Percentiles rank a stretch among this genome's conserved stretches.
Conservation (phyloP, 169 alveolate species). For the Eimeria tenella region DNA sequence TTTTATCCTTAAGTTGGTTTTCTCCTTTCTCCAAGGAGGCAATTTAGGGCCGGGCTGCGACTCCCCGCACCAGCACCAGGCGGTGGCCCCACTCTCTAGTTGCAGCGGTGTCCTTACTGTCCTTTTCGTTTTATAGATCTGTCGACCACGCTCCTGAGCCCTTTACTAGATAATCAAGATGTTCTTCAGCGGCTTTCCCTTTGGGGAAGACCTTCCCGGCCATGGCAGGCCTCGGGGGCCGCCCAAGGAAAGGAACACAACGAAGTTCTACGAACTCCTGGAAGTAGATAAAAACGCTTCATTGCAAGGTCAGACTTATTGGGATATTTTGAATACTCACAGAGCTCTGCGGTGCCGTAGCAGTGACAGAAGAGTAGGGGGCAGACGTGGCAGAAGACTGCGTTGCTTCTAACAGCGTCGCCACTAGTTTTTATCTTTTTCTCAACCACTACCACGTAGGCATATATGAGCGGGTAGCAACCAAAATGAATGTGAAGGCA, state of each 20-base stretch:
- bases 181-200: slow-evolving; percentile 82
- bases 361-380: background rate
- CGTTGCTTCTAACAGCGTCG: no score
- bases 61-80: slow-evolving; percentile 77
- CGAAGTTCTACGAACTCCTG: slow-evolving; percentile 90
- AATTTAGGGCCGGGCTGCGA: slow-evolving; percentile 53
- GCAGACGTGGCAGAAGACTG: background rate
- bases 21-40: slow-evolving; percentile 29
- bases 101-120: slow-evolving; percentile 39
- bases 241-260: slow-evolving; percentile 88
- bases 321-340: background rate
- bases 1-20: background rate
- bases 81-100: slow-evolving; percentile 69
- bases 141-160: slow-evolving; percentile 4
- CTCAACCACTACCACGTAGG: no score
- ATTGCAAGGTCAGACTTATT: slow-evolving; percentile 78
- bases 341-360: background rate
- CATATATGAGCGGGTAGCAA: no score
- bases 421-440: no score
- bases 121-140: slow-evolving; percentile 15
- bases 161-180: slow-evolving; percentile 37
- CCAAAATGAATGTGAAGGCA: no score
- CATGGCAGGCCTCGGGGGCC: slow-evolving; percentile 70
- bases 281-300: slow-evolving; percentile 91
- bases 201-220: slow-evolving; percentile 76